Evolutionary conservation across 2,329 filamentous ascomycete genomes (phyloP), one percentile per base, ranked within the genome.

Genomic region (Hymenoscyphus fructigenus): DNA sequence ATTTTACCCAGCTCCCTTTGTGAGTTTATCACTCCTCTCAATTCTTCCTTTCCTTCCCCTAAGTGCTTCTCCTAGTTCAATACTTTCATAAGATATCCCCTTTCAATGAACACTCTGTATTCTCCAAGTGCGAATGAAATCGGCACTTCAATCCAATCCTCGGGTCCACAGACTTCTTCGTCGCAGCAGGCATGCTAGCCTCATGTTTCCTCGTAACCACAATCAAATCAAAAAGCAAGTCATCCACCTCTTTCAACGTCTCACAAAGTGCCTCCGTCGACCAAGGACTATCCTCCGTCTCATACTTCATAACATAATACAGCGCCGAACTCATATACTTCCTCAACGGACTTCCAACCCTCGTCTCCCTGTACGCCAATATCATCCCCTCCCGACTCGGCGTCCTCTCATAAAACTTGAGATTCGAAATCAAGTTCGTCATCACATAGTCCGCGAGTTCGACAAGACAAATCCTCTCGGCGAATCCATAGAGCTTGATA

Each of bases 401-500:
- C 17, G 44, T 60, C 14, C 58, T 17, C 57, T 56, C 57, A 26
- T 64, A 64, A 36, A 57, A 34, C 23, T 28, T 23, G 32, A 65
- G 44, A 23, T 59, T 62, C 12, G 60, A 65, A 15, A 62, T 47
- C 20, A 65, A 28, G 23, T 62, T 65, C 20, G 63, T 62, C 57
- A 65, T 65, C 23, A 62, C n/a, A 36, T 62, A 62, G 32, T 65
- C 63, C 5, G 59, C 36, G 23, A 65, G 28, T 20, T 56, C 44
- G 5, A 26, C n/a, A 5, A 60, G 38, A 26, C 59, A 57, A 12
- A 62, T 65, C 41, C 36, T 38, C 28, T 65, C 57, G 9, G 59
- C 41, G 26, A 62, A 62, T 3, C 63, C 56, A 44, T 65, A 65
- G 6, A 65, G 36, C 26, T 62, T 65, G 20, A 62, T 65, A 3